Base-by-base conservation (phyloP, 768 basidiomycete species). In the Naganishia onofrii region DNA sequence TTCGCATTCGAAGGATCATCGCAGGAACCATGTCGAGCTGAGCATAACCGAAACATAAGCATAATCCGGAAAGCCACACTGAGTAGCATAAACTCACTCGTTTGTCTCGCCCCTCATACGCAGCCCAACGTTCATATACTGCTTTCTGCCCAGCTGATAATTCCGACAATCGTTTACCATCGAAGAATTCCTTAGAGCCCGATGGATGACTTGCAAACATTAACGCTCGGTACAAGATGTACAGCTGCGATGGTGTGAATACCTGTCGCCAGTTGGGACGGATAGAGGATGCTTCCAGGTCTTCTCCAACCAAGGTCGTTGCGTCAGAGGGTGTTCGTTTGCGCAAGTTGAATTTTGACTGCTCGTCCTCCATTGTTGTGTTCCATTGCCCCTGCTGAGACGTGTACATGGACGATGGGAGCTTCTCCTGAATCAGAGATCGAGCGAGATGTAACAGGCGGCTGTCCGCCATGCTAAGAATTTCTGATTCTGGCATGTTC, bases 21-120 rank as follows among this genome's bases (percentile, higher is more conserved):
- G 51, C 68, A 3, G 56, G 68, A 0, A 69, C 34, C 56, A 69
- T 48, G 19, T 69, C 56, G 28, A 69, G 29, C 56, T 63, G 60
- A n/a, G 17, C 3, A 44, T 8, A 4, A 21, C 26, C 38, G 17
- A 28, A 4, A 44, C n/a, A 17, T 44, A 8, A 63, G 36, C 29
- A 26, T 17, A 3, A 15, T 19, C 21, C 36, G 4, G 6, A 9
- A 12, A 5, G 23, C 42, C 13, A 12, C 12, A 44, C 12, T 38
- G 12, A 21, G 13, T 6, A 29, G 12, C 21, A 10, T 5, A 9
- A 15, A 63, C 60, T 44, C 38, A 63, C 60, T 44, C 68, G 68
- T 34, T 69, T 58, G 36, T 69, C 68, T 19, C 57, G 42, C 3
- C 53, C 68, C 34, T 58, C 36, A 38, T 48, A 54, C 8, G 51